Percentiles rank a stretch among this genome's conserved stretches.
Conservation (phyloP, 768 basidiomycete genomes). For the Lepiota brunneoincarnata region DNA sequence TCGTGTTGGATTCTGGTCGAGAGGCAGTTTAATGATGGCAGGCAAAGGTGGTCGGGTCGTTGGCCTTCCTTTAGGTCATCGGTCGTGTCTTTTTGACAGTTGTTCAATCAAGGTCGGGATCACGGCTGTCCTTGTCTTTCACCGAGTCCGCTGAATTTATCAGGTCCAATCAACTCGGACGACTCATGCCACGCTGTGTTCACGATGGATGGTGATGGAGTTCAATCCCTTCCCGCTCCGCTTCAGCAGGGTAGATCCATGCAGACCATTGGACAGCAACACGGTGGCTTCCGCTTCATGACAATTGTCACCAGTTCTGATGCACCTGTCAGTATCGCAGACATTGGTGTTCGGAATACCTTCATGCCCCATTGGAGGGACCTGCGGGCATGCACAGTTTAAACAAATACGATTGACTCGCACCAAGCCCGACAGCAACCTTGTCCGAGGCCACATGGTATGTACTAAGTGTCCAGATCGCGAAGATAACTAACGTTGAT, state of each 20-base stretch:
- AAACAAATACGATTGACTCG: slow-evolving; percentile 43
- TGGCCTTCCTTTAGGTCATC: slow-evolving; percentile 23
- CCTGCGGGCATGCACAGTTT: slow-evolving; percentile 42
- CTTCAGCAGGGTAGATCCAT: slow-evolving; percentile 26
- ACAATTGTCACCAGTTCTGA: slow-evolving; percentile 41
- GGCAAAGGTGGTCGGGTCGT: neutral
- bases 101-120: slow-evolving; percentile 21
- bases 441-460: slow-evolving; percentile 23
- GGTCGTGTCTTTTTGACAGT: slow-evolving; percentile 30
- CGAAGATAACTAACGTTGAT: neutral
- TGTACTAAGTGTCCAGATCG: neutral
- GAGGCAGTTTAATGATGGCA: neutral
- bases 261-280: slow-evolving; percentile 34
- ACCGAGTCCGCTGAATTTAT: slow-evolving; percentile 50
- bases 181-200: slow-evolving; percentile 28
- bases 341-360: slow-evolving; percentile 39
- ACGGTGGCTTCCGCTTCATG: slow-evolving; percentile 48
- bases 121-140: slow-evolving; percentile 44
- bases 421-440: slow-evolving; percentile 32
- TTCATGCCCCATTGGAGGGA: slow-evolving; percentile 50
- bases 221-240: slow-evolving; percentile 28
- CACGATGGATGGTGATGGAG: slow-evolving; percentile 30
- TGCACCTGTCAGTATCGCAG: slow-evolving; percentile 36
- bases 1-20: slow-evolving; percentile 1
- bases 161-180: slow-evolving; percentile 39